Conservation (phyloP, 1,284 basidiomycete species). For the Inonotus obliquus region DNA sequence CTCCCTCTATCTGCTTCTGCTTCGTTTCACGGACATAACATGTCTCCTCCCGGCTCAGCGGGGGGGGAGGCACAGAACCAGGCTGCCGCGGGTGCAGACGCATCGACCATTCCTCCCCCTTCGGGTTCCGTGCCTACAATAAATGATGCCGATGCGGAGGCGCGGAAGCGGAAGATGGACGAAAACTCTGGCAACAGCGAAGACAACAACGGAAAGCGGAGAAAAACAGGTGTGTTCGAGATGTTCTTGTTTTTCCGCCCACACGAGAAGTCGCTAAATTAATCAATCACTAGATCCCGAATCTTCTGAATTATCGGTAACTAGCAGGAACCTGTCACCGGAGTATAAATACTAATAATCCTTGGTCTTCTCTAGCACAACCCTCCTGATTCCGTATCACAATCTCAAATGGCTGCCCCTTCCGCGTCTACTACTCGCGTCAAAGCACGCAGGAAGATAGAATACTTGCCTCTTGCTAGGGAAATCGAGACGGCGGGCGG, state of each 20-base stretch:
- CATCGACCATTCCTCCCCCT: conserved; percentile 31
- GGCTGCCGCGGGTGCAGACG: conserved; percentile 24
- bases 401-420: conserved; percentile 4
- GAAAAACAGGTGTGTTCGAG: conserved; percentile 57
- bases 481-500: conserved; percentile 81
- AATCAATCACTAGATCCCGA: conserved; percentile 11
- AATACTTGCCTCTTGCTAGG: conserved; percentile 82
- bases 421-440: conserved; percentile 23
- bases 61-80: conserved; percentile 10
- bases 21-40: conserved; percentile 13
- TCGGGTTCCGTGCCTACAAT: conserved; percentile 30
- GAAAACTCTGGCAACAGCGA: conserved; percentile 38
- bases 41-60: conserved; percentile 13
- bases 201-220: conserved; percentile 61
- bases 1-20: conserved; percentile 16
- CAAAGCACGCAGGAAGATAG: conserved; percentile 71
- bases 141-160: conserved; percentile 44
- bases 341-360: conserved; percentile 4
- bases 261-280: conserved; percentile 1
- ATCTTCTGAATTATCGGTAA: conserved; percentile 13
- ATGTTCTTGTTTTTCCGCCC: conserved; percentile 4
- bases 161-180: conserved; percentile 59
- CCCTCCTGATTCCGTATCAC: conserved; percentile 36
- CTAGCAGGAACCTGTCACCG: conserved; percentile 8
- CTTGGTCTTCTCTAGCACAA: conserved; percentile 1